Evolutionary conservation across 2,329 filamentous ascomycete species (phyloP).

Genomic region (Arthrinium phaeospermum): DNA sequence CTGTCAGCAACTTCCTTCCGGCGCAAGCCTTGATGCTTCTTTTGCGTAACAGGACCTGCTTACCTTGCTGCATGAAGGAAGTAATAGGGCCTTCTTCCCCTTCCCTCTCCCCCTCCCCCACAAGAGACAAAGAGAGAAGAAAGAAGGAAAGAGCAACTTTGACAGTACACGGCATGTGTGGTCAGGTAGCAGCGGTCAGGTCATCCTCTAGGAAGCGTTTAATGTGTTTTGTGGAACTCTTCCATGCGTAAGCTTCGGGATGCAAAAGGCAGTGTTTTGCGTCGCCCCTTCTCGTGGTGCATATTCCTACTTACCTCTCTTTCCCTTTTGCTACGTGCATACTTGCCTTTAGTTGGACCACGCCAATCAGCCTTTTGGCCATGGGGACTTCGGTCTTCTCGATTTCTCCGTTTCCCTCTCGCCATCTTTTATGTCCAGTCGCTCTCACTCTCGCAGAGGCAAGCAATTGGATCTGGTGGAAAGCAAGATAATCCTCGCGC

Average conservation of each 20-base stretch:
- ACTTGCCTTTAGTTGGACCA: background rate
- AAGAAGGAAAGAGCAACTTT: too few species aligned
- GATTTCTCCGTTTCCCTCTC: background rate
- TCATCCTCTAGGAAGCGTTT: background rate
- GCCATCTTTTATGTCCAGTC: background rate
- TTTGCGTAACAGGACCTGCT: conserved; percentile 1
- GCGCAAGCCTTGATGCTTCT: background rate
- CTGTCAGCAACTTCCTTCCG: background rate
- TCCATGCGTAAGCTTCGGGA: conserved; percentile 15
- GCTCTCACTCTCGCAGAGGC: background rate
- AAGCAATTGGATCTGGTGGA: background rate
- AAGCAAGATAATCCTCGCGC: too few species aligned
- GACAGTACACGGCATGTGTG: background rate
- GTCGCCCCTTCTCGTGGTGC: background rate
- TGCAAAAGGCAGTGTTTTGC: conserved; percentile 1
- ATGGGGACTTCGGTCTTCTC: background rate
- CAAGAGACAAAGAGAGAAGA: background rate
- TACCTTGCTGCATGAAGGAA: background rate
- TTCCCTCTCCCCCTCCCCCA: background rate
- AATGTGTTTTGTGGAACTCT: background rate
- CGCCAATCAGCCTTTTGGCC: background rate
- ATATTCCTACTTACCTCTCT: background rate
- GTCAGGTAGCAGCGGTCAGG: background rate
- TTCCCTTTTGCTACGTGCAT: background rate
- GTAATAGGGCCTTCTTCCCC: background rate